Conservation (phyloP, 257 asterid species). For the Solanum ahanhuiri region DNA sequence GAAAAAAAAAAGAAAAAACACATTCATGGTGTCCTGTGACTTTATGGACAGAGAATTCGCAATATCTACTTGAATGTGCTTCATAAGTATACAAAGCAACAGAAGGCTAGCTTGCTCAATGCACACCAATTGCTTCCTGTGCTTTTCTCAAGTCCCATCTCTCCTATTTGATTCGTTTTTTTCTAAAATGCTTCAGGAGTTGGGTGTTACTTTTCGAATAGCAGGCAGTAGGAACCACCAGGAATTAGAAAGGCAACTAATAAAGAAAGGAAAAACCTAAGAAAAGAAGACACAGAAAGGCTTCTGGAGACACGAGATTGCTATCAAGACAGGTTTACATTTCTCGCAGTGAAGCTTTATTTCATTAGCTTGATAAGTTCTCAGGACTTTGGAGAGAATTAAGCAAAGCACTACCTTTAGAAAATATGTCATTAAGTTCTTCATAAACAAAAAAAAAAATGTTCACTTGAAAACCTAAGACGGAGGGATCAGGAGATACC, state of each 20-base stretch:
- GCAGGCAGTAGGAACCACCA: neutral
- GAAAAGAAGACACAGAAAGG: neutral
- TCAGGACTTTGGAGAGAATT: neutral
- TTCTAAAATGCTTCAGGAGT: neutral
- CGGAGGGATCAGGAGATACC: conserved; percentile 28
- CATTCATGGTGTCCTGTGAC: neutral
- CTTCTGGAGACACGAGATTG: neutral
- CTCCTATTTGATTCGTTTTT: neutral
- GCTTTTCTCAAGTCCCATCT: neutral
- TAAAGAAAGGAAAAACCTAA: neutral
- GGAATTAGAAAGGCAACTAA: neutral
- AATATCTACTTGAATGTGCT: neutral
- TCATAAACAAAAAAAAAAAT: neutral
- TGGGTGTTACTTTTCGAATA: neutral
- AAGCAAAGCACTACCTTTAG: neutral
- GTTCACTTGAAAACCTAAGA: neutral
- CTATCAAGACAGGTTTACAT: neutral
- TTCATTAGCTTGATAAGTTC: neutral
- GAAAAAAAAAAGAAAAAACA: neutral
- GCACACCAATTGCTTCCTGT: neutral
- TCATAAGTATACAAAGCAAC: neutral
- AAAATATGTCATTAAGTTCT: neutral
- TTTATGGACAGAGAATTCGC: neutral
- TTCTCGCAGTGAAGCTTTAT: neutral
- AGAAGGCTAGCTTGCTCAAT: neutral